phyloP scores from a whole-genome alignment of 140 eudicot genomes.

The Oenanthe javanica region DNA sequence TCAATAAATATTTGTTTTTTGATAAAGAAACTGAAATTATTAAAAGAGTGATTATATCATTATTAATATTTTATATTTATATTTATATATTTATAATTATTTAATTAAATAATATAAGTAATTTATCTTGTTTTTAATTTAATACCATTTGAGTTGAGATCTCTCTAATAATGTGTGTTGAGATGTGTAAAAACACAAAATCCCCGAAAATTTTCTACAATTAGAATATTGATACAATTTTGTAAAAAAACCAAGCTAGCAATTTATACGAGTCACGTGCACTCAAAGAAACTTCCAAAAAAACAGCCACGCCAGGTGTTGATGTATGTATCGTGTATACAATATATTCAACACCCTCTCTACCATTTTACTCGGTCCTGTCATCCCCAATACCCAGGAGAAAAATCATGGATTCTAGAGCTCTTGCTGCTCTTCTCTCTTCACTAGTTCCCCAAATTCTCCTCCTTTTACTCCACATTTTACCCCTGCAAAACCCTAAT shows the following conservation, averaged over 20 bases:
- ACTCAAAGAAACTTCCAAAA: not conserved
- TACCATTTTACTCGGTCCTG: not conserved
- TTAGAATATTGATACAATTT: no score
- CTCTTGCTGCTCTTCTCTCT: conserved; percentile 55
- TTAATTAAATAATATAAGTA: no score
- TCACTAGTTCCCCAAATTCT: conserved; percentile 52
- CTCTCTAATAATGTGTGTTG: no score
- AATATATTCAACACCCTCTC: not conserved
- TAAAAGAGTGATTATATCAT: no score
- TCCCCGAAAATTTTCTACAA: not conserved
- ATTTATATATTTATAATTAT: no score
- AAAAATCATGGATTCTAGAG: conserved; percentile 41
- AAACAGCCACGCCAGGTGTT: not conserved
- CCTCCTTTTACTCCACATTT: conserved; percentile 29
- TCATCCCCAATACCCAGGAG: not conserved
- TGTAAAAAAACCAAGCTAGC: no score
- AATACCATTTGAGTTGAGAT: no score
- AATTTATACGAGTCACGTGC: not conserved
- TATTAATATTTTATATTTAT: no score
- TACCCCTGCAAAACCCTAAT: conserved; percentile 31
- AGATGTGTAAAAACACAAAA: not conserved
- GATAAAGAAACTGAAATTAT: no score
- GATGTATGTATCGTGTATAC: not conserved
- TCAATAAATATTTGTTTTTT: no score
- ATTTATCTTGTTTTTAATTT: no score